A percentile compares a stretch with the other conserved stretches of the same genome.
These are phyloP conservation scores for Nemania sp. DNA, from an alignment of 2,329 filamentous ascomycete species.

Conservation along the genomic window DNA sequence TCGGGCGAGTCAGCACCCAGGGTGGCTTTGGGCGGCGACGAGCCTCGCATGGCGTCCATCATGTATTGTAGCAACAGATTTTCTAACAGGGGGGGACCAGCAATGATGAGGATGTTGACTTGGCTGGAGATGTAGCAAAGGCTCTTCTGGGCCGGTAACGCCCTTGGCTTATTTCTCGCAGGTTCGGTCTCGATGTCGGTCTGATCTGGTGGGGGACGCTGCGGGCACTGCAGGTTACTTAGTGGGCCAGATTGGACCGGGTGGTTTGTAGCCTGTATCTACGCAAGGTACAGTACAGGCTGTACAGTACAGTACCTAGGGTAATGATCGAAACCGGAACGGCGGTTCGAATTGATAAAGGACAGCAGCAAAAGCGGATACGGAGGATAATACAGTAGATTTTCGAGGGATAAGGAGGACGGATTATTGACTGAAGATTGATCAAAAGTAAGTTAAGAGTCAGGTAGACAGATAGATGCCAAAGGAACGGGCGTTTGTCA, in stretches of 20 bases:
- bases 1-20: conserved; percentile 64
- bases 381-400: not conserved
- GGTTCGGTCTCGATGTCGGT: conserved; percentile 36
- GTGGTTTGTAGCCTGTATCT: conserved; percentile 33
- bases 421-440: not conserved
- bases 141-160: conserved; percentile 1
- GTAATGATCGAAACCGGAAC: conserved; percentile 19
- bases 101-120: not conserved
- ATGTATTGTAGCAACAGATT: conserved; percentile 23
- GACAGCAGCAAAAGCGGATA: conserved; percentile 7
- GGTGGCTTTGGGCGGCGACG: conserved; percentile 50
- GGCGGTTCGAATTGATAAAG: conserved; percentile 26
- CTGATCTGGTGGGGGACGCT: conserved; percentile 42
- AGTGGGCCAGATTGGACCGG: conserved; percentile 41
- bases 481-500: conserved; percentile 14
- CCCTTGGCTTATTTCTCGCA: conserved; percentile 42
- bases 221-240: conserved; percentile 35
- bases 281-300: too few species aligned
- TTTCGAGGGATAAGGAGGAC: not conserved
- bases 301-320: too few species aligned
- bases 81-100: conserved; percentile 2
- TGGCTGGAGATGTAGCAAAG: conserved; percentile 13
- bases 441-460: not conserved
- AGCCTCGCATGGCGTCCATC: conserved; percentile 49
- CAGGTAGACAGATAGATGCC: not conserved